These are phyloP conservation scores for Suillus alpinus DNA, from an alignment of 768 basidiomycete genomes.

Conservation along the genomic window DNA sequence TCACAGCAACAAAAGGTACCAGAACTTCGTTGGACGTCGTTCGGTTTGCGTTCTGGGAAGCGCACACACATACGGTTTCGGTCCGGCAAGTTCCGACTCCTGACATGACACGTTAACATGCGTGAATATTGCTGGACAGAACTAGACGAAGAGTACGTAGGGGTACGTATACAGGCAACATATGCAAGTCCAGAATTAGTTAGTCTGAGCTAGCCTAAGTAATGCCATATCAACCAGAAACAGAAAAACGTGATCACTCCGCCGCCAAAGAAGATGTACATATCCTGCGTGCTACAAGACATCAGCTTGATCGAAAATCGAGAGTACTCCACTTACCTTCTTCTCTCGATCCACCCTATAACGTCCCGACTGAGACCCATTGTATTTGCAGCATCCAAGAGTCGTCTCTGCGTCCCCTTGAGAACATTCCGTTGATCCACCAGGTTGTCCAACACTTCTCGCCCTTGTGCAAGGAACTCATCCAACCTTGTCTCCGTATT, in stretches of 20 bases:
- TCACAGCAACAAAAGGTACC: slow-evolving; percentile 5
- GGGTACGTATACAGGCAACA: slow-evolving; percentile 1
- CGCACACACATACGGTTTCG: background rate
- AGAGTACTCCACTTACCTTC: slow-evolving; percentile 56
- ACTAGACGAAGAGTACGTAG: background rate
- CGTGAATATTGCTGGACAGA: background rate
- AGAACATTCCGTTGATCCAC: slow-evolving; percentile 90
- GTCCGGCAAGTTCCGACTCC: background rate
- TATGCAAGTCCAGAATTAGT: background rate
- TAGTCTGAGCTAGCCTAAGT: slow-evolving; percentile 54
- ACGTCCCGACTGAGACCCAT: slow-evolving; percentile 91
- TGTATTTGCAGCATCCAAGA: slow-evolving; percentile 91
- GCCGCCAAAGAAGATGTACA: slow-evolving; percentile 88
- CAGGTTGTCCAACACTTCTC: slow-evolving; percentile 87
- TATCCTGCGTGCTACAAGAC: slow-evolving; percentile 78
- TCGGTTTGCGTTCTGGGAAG: background rate
- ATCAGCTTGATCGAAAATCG: slow-evolving; percentile 6
- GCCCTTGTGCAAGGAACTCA: slow-evolving; percentile 88
- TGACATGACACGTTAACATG: background rate
- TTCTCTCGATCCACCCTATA: slow-evolving; percentile 94
- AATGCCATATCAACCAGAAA: slow-evolving; percentile 92
- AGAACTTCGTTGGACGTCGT: background rate
- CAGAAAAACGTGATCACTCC: slow-evolving; percentile 87
- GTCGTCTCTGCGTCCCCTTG: slow-evolving; percentile 87
- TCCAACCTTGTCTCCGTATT: slow-evolving; percentile 81